Evolutionary conservation across 2,329 filamentous ascomycete species (phyloP).

Genomic region (Colletotrichum simmondsii): DNA sequence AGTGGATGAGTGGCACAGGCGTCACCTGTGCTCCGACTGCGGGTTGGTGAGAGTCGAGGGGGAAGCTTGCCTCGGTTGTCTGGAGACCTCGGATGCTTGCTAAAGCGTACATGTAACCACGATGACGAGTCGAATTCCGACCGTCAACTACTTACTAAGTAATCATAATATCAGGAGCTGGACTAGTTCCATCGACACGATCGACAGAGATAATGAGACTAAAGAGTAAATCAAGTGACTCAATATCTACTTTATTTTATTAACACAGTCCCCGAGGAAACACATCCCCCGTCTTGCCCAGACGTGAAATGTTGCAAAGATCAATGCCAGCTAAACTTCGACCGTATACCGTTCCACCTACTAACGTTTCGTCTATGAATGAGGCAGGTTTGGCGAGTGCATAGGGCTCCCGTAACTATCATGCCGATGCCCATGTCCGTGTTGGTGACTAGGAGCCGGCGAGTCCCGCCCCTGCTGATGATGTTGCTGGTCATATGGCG

Average conservation of each 20-base stretch:
- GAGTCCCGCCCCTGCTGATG: slow-evolving; percentile 23
- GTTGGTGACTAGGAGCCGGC: background rate
- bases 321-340: background rate
- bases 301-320: background rate
- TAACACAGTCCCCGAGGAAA: background rate
- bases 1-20: background rate
- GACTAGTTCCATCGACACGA: background rate
- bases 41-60: background rate
- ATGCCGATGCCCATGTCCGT: background rate
- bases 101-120: background rate
- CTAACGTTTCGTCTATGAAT: background rate
- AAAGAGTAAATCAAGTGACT: background rate
- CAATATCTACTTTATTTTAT: background rate
- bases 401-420: background rate
- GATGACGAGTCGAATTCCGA: background rate
- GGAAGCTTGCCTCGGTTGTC: background rate
- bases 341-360: background rate
- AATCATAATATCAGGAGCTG: background rate
- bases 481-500: slow-evolving; percentile 26
- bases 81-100: background rate
- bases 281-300: background rate
- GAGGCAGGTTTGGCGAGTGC: slow-evolving; percentile 7
- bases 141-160: no score
- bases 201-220: background rate
- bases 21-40: background rate